A percentile compares a stretch with the other conserved stretches of the same genome.
Conservation (phyloP, 1,284 basidiomycete species). For the Ceratobasidium sp. region DNA sequence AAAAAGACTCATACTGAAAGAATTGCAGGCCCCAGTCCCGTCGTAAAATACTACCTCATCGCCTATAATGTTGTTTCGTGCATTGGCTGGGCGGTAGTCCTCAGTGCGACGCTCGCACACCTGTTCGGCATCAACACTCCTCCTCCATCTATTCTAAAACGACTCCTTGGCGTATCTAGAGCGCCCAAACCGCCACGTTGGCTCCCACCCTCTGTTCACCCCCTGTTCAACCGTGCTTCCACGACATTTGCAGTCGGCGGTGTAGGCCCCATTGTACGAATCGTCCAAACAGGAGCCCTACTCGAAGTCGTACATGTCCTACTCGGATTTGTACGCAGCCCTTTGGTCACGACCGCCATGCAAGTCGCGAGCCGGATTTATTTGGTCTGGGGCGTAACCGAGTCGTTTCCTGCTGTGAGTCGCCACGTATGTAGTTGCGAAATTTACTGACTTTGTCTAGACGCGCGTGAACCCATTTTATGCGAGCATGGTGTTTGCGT, state of each 20-base stretch:
- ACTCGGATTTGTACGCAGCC: slow-evolving; percentile 83
- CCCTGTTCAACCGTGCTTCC: slow-evolving; percentile 53
- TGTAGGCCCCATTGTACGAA: slow-evolving; percentile 68
- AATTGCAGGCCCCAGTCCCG: slow-evolving; percentile 10
- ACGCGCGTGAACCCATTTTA: slow-evolving; percentile 80
- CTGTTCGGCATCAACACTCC: slow-evolving; percentile 53
- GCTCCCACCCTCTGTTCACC: slow-evolving; percentile 39
- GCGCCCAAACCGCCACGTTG: slow-evolving; percentile 44
- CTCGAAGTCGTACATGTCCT: slow-evolving; percentile 85
- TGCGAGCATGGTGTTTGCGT: slow-evolving; percentile 91
- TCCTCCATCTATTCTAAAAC: slow-evolving; percentile 48
- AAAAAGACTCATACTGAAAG: neutral
- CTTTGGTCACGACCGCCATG: slow-evolving; percentile 78
- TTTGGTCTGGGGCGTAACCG: slow-evolving; percentile 85
- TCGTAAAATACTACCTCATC: slow-evolving; percentile 65
- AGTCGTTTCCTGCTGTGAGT: slow-evolving; percentile 57
- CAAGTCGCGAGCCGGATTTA: slow-evolving; percentile 90
- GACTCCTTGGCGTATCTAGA: slow-evolving; percentile 44
- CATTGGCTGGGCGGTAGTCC: slow-evolving; percentile 75
- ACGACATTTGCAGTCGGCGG: slow-evolving; percentile 58
- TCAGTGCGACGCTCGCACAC: slow-evolving; percentile 60
- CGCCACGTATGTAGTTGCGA: neutral
- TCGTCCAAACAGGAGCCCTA: slow-evolving; percentile 81
- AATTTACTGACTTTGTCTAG: slow-evolving; percentile 49
- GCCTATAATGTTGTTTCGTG: slow-evolving; percentile 79